Evolutionary conservation across 2,329 filamentous ascomycete species (phyloP).

Genomic region (Ophiocordyceps camponoti-saundersi): DNA sequence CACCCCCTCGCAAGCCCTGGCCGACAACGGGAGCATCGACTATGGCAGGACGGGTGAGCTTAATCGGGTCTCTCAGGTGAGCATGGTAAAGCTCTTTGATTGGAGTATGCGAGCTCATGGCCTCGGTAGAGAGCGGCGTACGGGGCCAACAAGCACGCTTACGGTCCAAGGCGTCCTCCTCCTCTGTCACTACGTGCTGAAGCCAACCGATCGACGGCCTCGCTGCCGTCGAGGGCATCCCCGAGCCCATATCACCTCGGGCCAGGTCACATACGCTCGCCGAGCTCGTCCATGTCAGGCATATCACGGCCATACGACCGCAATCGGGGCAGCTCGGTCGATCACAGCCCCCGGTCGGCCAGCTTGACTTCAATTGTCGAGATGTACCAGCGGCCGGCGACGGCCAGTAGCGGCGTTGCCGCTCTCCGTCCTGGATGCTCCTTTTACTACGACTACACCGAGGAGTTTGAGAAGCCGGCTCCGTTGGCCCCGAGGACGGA

Average conservation of each 20-base stretch:
- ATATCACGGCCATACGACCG: constrained; percentile 13
- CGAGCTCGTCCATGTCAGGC: constrained; percentile 14
- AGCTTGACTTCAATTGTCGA: constrained; percentile 33
- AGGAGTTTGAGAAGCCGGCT: constrained; percentile 25
- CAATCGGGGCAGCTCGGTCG: constrained; percentile 17
- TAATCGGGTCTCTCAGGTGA: constrained; percentile 28
- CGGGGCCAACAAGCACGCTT: constrained; percentile 22
- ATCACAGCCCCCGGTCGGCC: constrained; percentile 22
- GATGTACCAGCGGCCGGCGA: constrained; percentile 21
- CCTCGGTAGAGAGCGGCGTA: constrained; percentile 25
- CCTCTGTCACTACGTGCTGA: constrained; percentile 23
- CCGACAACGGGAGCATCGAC: constrained; percentile 28
- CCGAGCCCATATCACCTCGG: constrained; percentile 9
- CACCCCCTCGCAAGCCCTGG: constrained; percentile 30
- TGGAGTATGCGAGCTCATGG: constrained; percentile 1
- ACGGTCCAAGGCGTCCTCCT: constrained; percentile 17
- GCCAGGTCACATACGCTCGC: constrained; percentile 15
- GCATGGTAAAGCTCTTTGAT: constrained; percentile 5
- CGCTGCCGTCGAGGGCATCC: constrained; percentile 16
- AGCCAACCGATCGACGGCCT: constrained; percentile 22
- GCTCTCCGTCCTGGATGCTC: constrained; percentile 15
- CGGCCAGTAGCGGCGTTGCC: constrained; percentile 10
- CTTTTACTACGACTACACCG: constrained; percentile 36
- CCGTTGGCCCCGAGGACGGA: constrained; percentile 5
- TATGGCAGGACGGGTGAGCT: constrained; percentile 33